phyloP scores from a whole-genome alignment of 352 stramenopile genomes.

The Globisporangium nodosum region DNA sequence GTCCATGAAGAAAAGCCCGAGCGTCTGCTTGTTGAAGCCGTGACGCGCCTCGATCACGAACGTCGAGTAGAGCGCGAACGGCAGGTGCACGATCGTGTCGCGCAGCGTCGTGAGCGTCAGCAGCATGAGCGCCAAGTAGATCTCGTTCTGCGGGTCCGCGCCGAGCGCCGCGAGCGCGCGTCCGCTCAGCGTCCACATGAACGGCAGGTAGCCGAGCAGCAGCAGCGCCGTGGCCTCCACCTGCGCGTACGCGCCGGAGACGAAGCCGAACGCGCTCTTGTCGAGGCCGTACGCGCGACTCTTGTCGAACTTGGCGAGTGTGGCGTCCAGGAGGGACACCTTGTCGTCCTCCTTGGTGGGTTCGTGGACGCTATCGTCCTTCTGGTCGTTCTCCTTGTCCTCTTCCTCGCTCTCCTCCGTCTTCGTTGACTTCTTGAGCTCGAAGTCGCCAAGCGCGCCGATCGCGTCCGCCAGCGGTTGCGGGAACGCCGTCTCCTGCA shows the following conservation, averaged over 20 bases:
- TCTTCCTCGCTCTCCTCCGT: slow-evolving; percentile 6
- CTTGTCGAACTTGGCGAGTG: slow-evolving; percentile 89
- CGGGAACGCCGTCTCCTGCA: slow-evolving; percentile 77
- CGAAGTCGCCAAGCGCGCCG: slow-evolving; percentile 29
- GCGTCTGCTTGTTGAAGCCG: slow-evolving; percentile 98
- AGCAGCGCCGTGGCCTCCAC: slow-evolving; percentile 84
- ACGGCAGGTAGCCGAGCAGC: slow-evolving; percentile 90
- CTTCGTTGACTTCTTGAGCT: slow-evolving; percentile 17
- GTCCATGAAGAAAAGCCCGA: slow-evolving; percentile 92
- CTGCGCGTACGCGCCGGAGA: slow-evolving; percentile 85
- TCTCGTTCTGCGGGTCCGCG: slow-evolving; percentile 74
- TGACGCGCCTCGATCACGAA: slow-evolving; percentile 96
- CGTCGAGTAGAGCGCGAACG: slow-evolving; percentile 89
- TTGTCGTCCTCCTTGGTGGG: slow-evolving; percentile 11
- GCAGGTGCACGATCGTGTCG: slow-evolving; percentile 54
- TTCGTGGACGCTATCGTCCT: slow-evolving; percentile 12
- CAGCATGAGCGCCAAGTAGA: slow-evolving; percentile 69
- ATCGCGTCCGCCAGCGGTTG: slow-evolving; percentile 47
- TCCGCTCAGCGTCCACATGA: slow-evolving; percentile 89
- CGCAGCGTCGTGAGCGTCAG: slow-evolving; percentile 57
- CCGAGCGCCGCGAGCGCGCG: slow-evolving; percentile 48
- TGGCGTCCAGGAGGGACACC: slow-evolving; percentile 75
- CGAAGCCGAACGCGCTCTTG: slow-evolving; percentile 94
- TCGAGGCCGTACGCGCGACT: slow-evolving; percentile 94
- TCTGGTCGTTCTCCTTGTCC: slow-evolving; percentile 32